Evolutionary conservation across 495 filamentous ascomycete species (phyloP).

Genomic region (Amphirosellinia nigrospora): DNA sequence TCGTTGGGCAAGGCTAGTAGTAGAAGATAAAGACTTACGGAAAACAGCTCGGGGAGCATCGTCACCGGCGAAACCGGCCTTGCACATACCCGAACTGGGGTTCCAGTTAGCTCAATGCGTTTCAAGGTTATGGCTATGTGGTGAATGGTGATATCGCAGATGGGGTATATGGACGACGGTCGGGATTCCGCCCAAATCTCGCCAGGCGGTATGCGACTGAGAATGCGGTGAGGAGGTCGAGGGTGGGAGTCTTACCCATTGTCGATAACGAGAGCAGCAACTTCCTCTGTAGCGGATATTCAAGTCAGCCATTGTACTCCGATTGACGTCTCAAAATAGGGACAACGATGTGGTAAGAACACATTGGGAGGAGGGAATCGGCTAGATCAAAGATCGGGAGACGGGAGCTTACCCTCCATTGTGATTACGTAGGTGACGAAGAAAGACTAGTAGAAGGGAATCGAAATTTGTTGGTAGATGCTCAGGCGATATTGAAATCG

Average conservation of each 20-base stretch:
- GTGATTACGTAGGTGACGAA: constrained; percentile 53
- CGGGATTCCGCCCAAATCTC: constrained; percentile 24
- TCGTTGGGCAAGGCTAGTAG: constrained; percentile 34
- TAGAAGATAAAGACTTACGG: constrained; percentile 76
- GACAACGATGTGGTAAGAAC: constrained; percentile 18
- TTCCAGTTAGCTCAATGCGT: constrained; percentile 54
- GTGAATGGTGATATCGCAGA: constrained; percentile 19
- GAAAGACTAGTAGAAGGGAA: constrained; percentile 43
- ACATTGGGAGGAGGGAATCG: constrained; percentile 6
- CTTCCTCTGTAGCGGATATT: constrained; percentile 80
- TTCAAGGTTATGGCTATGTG: constrained; percentile 18
- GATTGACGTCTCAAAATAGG: constrained; percentile 19
- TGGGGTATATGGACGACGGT: constrained; percentile 13
- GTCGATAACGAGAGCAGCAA: constrained; percentile 99
- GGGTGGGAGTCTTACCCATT: constrained; percentile 85
- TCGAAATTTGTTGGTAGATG: constrained; percentile 40
- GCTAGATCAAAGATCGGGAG: constrained; percentile 23
- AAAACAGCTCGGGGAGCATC: constrained; percentile 99
- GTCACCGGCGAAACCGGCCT: constrained; percentile 99
- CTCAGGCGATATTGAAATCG: constrained; percentile 54
- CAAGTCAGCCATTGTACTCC: constrained; percentile 57
- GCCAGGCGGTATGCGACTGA: constrained; percentile 31
- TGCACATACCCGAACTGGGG: constrained; percentile 98
- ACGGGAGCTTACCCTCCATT: constrained; percentile 56
- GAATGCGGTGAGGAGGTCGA: constrained; percentile 42